Percentiles rank a stretch among this genome's conserved stretches.
These are phyloP conservation scores for Spizellomyces sp. DNA, from an alignment of 192 early-diverging fungal genomes.

Conservation along the genomic window DNA sequence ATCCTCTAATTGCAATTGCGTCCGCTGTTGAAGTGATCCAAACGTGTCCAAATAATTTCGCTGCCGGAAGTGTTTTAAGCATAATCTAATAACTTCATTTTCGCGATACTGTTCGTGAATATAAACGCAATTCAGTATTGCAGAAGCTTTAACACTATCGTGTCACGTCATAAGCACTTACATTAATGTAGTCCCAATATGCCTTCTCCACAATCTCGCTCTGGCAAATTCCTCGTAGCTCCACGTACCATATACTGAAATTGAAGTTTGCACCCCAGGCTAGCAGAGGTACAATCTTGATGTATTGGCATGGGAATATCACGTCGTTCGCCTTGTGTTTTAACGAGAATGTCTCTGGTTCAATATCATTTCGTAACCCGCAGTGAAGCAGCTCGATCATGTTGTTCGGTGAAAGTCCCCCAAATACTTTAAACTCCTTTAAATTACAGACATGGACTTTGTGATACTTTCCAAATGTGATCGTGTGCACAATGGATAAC, in stretches of 20 bases:
- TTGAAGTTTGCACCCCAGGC: slow-evolving; percentile 94
- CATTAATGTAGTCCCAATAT: slow-evolving; percentile 64
- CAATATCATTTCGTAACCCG: slow-evolving; percentile 62
- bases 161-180: slow-evolving; percentile 43
- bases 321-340: slow-evolving; percentile 72
- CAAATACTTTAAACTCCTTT: slow-evolving; percentile 95
- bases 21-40: slow-evolving; percentile 64
- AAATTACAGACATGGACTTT: slow-evolving; percentile 94
- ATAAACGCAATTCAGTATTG: not conserved
- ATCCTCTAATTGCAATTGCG: slow-evolving; percentile 71
- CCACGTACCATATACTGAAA: slow-evolving; percentile 94
- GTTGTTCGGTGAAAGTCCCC: slow-evolving; percentile 77
- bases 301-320: slow-evolving; percentile 87
- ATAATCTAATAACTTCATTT: slow-evolving; percentile 77
- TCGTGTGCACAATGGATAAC: slow-evolving; percentile 80
- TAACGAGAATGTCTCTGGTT: slow-evolving; percentile 85
- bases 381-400: slow-evolving; percentile 84
- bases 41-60: slow-evolving; percentile 75
- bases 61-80: slow-evolving; percentile 89
- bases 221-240: slow-evolving; percentile 78
- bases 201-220: slow-evolving; percentile 67
- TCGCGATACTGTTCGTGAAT: slow-evolving; percentile 60
- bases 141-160: not conserved
- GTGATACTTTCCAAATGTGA: slow-evolving; percentile 96
- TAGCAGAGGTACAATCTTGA: slow-evolving; percentile 90